These are phyloP conservation scores for Amniculicola lignicola DNA, from an alignment of 495 filamentous ascomycete species.

Conservation along the genomic window DNA sequence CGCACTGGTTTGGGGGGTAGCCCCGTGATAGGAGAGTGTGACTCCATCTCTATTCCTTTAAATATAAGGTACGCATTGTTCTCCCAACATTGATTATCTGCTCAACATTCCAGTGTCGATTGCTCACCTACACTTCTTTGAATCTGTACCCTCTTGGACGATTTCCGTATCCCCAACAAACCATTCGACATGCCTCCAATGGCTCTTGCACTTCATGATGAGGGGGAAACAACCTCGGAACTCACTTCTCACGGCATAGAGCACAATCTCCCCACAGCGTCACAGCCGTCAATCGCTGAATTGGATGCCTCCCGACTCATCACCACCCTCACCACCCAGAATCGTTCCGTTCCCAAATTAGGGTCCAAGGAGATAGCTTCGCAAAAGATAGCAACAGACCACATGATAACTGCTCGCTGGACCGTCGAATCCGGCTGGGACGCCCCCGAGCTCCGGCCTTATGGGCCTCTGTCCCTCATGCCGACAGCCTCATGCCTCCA, in stretches of 20 bases:
- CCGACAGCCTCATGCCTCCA: constrained; percentile 83
- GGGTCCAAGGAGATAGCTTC: constrained; percentile 48
- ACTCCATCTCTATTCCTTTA: constrained; percentile 1
- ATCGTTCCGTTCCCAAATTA: constrained; percentile 62
- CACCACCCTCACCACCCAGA: constrained; percentile 62
- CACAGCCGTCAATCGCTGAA: constrained; percentile 19
- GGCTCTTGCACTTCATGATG: constrained; percentile 24
- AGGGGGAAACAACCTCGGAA: constrained; percentile 24
- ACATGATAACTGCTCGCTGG: constrained; percentile 84
- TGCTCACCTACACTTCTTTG: no score
- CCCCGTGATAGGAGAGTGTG: constrained; percentile 16
- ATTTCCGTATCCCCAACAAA: not conserved
- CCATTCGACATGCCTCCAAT: constrained; percentile 22
- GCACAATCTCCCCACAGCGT: constrained; percentile 27
- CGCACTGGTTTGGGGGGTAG: not conserved
- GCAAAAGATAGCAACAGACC: constrained; percentile 65
- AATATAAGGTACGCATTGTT: constrained; percentile 11
- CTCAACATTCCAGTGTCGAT: no score
- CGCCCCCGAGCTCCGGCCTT: constrained; percentile 73
- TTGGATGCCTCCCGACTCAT: constrained; percentile 74
- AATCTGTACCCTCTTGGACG: no score
- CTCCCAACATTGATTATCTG: no score
- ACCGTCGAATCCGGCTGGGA: constrained; percentile 65
- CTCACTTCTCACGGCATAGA: constrained; percentile 41
- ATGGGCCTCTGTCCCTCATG: constrained; percentile 74